phyloP scores from a whole-genome alignment of 2,329 filamentous ascomycete species.

The Pseudocercospora fuligena region DNA sequence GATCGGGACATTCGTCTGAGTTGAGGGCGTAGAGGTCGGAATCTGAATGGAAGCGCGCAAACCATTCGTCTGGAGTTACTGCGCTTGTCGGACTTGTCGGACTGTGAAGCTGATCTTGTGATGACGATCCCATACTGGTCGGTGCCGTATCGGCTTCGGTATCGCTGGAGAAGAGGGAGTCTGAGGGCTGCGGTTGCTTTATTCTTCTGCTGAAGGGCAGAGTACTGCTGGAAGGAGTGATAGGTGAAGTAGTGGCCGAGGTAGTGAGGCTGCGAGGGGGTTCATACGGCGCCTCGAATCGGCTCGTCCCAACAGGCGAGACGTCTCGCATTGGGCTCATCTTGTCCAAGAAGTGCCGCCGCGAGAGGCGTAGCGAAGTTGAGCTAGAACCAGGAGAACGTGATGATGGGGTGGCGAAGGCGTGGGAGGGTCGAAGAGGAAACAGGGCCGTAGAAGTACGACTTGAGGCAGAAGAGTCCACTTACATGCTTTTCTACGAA shows the following conservation, averaged over 20 bases:
- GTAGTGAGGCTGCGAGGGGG: conserved; percentile 24
- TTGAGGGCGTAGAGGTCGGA: conserved; percentile 34
- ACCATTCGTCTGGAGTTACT: conserved; percentile 40
- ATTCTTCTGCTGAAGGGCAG: conserved; percentile 20
- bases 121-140: conserved; percentile 21
- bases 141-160: conserved; percentile 24
- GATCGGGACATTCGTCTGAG: conserved; percentile 42
- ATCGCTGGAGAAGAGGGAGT: conserved; percentile 26
- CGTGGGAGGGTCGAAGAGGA: conserved; percentile 1
- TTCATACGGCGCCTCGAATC: conserved; percentile 37
- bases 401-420: neutral
- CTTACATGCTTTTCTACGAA: neutral
- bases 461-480: neutral
- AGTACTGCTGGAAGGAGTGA: conserved; percentile 20
- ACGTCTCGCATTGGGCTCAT: conserved; percentile 27
- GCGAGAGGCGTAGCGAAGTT: neutral
- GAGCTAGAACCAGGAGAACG: neutral
- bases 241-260: conserved; percentile 26
- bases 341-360: neutral
- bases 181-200: conserved; percentile 23
- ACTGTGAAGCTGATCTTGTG: conserved; percentile 12
- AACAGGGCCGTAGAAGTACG: neutral
- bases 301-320: conserved; percentile 38
- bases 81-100: neutral
- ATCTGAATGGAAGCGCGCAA: conserved; percentile 40